These are phyloP conservation scores for Zoysia matrella DNA, from an alignment of 202 grass and related monocot genomes.

Conservation along the genomic window DNA sequence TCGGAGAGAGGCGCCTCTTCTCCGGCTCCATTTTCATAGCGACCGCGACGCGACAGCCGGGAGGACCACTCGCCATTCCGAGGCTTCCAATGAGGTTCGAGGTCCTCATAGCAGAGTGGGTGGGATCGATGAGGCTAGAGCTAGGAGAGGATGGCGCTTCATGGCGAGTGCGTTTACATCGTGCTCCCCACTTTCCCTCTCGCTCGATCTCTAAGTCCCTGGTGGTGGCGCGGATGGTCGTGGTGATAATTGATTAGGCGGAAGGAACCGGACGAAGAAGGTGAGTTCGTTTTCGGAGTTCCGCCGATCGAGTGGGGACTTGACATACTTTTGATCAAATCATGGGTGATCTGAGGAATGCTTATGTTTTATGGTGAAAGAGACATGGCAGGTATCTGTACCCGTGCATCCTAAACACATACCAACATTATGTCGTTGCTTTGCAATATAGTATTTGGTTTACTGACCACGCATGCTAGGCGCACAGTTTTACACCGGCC, in stretches of 20 bases:
- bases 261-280: neutral
- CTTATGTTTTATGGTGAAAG: neutral
- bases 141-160: neutral
- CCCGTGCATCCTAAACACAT: neutral
- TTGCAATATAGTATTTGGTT: neutral
- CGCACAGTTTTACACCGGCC: neutral
- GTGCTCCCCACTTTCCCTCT: constrained; percentile 9
- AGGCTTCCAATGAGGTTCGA: neutral
- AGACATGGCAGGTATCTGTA: neutral
- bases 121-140: too few species aligned
- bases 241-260: too few species aligned
- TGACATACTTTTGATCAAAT: neutral
- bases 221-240: too few species aligned
- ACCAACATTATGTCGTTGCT: neutral
- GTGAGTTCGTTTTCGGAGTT: too few species aligned
- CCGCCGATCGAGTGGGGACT: too few species aligned
- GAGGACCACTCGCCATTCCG: constrained; percentile 18
- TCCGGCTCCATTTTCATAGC: constrained; percentile 37
- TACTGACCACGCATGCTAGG: neutral
- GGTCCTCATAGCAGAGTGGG: too few species aligned
- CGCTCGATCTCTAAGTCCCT: too few species aligned
- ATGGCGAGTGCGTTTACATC: constrained; percentile 25
- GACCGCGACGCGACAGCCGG: constrained; percentile 9
- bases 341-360: neutral
- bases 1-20: neutral